Percentiles rank a stretch among this genome's conserved stretches.
Conservation (phyloP, 2,329 filamentous ascomycete species). For the Mycosphaerella arachidis region DNA sequence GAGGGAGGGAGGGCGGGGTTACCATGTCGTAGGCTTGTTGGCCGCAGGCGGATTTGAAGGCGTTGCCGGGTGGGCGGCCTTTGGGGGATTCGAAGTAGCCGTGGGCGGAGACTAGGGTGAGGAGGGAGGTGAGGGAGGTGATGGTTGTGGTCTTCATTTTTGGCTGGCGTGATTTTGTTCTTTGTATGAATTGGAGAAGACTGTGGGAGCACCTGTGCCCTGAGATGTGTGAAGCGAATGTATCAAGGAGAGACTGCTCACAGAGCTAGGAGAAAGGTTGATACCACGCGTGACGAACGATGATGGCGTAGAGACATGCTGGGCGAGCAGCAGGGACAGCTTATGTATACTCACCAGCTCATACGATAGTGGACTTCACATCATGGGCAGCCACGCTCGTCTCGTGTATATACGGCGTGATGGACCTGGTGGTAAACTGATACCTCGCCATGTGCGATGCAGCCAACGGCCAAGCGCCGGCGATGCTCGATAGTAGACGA, state of each 20-base stretch:
- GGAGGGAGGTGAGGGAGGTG: slow-evolving; percentile 37
- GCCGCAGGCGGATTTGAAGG: slow-evolving; percentile 51
- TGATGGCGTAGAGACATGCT: neutral
- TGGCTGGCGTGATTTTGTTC: neutral
- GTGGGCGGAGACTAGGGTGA: slow-evolving; percentile 49
- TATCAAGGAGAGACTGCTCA: slow-evolving; percentile 14
- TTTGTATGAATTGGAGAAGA: neutral
- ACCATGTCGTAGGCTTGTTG: slow-evolving; percentile 53
- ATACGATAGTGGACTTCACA: neutral
- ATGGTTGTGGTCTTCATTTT: slow-evolving; percentile 21
- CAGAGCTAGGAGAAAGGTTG: slow-evolving; percentile 10
- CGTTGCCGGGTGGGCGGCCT: slow-evolving; percentile 48
- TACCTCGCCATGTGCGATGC: neutral
- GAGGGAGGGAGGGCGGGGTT: slow-evolving; percentile 5
- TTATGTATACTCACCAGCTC: neutral
- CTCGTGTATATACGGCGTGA: neutral
- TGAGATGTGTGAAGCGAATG: slow-evolving; percentile 5
- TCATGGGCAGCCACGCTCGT: neutral
- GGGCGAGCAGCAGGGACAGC: neutral
- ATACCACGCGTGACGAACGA: neutral
- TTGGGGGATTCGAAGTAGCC: slow-evolving; percentile 49
- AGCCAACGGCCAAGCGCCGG: neutral
- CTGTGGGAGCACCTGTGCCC: slow-evolving; percentile 12
- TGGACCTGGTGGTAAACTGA: neutral
- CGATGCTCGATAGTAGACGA: neutral